Evolutionary conservation across 805 yeast species (phyloP).

Genomic region (Schwanniomyces pseudopolymorphus): DNA sequence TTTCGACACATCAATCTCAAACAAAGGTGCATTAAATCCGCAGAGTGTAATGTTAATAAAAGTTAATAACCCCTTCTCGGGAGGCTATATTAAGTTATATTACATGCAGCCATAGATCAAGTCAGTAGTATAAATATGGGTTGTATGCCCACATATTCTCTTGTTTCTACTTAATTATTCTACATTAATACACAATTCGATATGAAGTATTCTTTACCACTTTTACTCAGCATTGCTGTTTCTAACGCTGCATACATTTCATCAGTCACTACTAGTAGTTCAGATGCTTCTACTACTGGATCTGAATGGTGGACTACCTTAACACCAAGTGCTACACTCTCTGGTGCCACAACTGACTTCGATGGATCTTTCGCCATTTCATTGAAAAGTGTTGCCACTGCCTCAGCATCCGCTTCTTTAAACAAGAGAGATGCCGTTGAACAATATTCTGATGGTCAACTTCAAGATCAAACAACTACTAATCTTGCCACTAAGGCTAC

Average conservation of each 20-base stretch:
- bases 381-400: conserved; percentile 22
- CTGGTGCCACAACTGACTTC: conserved; percentile 23
- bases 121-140: background rate
- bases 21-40: background rate
- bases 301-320: conserved; percentile 25
- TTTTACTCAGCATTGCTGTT: conserved; percentile 8
- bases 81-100: background rate
- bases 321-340: conserved; percentile 28
- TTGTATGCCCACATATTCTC: background rate
- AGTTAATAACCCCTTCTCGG: background rate
- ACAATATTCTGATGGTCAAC: conserved; percentile 35
- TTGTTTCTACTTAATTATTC: background rate
- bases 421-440: conserved; percentile 12
- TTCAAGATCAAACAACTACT: conserved; percentile 22
- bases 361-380: conserved; percentile 34
- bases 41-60: background rate
- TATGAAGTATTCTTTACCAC: conserved; percentile 10
- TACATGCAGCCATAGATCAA: background rate
- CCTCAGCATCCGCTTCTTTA: conserved; percentile 18
- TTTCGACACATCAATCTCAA: background rate
- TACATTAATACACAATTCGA: background rate
- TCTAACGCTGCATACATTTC: conserved; percentile 26
- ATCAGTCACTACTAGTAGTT: conserved; percentile 2
- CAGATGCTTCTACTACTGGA: background rate
- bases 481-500: conserved; percentile 28